Base-by-base conservation (phyloP, 768 basidiomycete genomes). In the Suillus americanus region DNA sequence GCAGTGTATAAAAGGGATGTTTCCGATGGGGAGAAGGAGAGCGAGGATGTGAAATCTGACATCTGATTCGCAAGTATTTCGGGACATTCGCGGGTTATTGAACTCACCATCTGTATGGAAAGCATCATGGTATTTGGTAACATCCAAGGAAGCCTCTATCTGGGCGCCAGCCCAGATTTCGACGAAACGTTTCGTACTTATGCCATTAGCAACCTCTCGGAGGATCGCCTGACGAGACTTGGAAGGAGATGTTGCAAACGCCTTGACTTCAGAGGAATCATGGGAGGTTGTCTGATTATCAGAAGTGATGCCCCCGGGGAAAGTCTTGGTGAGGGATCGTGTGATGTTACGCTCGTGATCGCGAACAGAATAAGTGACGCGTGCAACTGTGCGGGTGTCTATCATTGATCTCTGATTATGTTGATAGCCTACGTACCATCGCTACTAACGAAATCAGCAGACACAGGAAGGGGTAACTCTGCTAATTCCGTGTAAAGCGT, bases 61-160 rank as follows among this genome's bases (percentile, higher is more conserved):
- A 41, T 53, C 14, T 2, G 13, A 33, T 41, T n/a, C 3, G 23
- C 48, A 60, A 33, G 55, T 16, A 33, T 33, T 57, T 13, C 12
- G 5, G 30, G n/a, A 33, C 10, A 6, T 18, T 14, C 5, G 13
- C 5, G 1, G 3, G 25, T 62, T 13, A 45, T 20, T 14, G 9
- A 38, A 56, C 72, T 64, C 65, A 87, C 89, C 87, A 67, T 91
- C 89, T 5, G 82, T 77, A 67, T 88, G 88, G 67, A 89, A 90
- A 12, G 81, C 79, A 0, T 82, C 85, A 64, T 90, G 88, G 5
- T 70, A 68, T 33, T 85, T 81, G 1, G 87, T 85, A 20, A 90
- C 87, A 41, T 90, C 86, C 37, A 83, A 69, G 0, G 81, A 82
- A 0, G 75, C 78, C 59, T 84, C 80, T 1, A 87, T 71, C 10